Percentiles rank a stretch among this genome's conserved stretches.
These are phyloP conservation scores for Xylariaceae sp. DNA, from an alignment of 2,329 filamentous ascomycete genomes.

Conservation along the genomic window DNA sequence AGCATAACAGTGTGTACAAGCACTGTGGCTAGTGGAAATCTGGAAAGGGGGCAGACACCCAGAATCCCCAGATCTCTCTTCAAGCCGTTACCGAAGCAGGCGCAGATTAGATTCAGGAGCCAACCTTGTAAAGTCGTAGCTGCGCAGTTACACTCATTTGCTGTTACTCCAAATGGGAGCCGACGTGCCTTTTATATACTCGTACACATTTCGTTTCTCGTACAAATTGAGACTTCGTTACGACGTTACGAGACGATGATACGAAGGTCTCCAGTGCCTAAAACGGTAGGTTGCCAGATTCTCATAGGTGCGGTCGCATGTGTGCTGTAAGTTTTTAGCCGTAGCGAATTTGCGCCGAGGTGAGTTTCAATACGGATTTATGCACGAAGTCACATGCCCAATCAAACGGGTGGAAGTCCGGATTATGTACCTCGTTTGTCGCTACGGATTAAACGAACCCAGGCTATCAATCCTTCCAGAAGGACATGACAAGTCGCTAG, in stretches of 20 bases:
- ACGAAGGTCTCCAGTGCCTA: no score
- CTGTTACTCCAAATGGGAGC: no score
- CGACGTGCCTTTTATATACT: no score
- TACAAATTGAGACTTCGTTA: no score
- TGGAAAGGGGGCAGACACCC: neutral
- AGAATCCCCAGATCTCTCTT: neutral
- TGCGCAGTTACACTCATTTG: no score
- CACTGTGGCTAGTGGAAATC: neutral
- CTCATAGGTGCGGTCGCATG: no score
- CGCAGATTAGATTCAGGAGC: neutral
- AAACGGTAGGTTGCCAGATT: no score
- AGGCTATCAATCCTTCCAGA: neutral
- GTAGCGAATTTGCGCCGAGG: neutral
- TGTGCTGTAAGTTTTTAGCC: neutral
- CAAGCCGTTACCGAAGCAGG: neutral
- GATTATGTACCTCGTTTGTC: no score
- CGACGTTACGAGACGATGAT: no score
- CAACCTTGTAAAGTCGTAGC: neutral
- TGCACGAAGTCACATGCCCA: neutral
- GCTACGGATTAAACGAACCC: no score
- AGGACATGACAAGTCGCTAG: neutral
- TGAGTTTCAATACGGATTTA: neutral
- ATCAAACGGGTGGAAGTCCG: neutral
- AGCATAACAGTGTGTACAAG: neutral
- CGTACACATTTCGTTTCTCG: no score